Percentiles rank a stretch among this genome's conserved stretches.
These are phyloP conservation scores for Hanseniaspora guilliermondii DNA, from an alignment of 805 yeast species.

Conservation along the genomic window DNA sequence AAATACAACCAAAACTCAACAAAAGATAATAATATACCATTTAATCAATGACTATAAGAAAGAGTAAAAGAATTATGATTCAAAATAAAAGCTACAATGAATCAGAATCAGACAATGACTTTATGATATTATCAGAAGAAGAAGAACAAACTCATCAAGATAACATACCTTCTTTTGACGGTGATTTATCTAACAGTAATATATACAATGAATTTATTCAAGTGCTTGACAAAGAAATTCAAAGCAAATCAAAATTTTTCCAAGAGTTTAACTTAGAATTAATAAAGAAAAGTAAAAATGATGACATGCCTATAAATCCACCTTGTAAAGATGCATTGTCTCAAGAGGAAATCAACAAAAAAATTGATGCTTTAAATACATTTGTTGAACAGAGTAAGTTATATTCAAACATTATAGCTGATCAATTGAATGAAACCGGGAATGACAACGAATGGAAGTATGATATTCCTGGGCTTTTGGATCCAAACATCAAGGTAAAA, in stretches of 20 bases:
- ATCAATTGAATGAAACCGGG: constrained; percentile 45
- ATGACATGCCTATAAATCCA: constrained; percentile 14
- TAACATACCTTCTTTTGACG: not conserved
- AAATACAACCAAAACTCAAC: not conserved
- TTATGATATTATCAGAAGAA: not conserved
- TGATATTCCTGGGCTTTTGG: constrained; percentile 43
- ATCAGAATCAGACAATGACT: not conserved
- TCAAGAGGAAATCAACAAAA: constrained; percentile 38
- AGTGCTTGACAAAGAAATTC: not conserved
- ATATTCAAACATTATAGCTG: constrained; percentile 75
- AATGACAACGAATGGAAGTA: constrained; percentile 17
- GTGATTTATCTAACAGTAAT: not conserved
- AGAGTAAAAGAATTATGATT: not conserved
- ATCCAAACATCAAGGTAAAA: constrained; percentile 48
- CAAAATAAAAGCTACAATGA: not conserved
- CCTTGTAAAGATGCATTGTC: constrained; percentile 24
- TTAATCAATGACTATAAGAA: not conserved
- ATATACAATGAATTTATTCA: not conserved
- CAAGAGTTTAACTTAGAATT: not conserved
- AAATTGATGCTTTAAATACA: constrained; percentile 53
- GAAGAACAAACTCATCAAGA: not conserved
- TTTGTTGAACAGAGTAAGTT: constrained; percentile 80
- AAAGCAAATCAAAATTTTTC: not conserved
- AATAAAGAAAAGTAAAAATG: not conserved
- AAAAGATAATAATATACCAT: not conserved